Conservation (phyloP, 495 filamentous ascomycete genomes). For the Lasiosphaeria ovina region DNA sequence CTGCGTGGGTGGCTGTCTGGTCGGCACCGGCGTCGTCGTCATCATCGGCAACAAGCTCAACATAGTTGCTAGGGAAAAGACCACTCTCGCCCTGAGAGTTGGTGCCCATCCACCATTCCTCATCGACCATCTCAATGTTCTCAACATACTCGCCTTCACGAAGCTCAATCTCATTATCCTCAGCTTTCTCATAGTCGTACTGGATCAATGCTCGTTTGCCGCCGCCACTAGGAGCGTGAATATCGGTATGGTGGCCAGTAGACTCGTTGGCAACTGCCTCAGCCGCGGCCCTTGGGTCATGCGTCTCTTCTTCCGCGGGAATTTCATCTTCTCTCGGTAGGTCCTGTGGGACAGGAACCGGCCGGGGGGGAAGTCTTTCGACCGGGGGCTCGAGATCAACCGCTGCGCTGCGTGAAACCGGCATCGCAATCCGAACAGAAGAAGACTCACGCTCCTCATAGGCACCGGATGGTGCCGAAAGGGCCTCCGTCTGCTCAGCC, state of each 20-base stretch:
- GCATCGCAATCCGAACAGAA: conserved; percentile 84
- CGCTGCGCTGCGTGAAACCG: conserved; percentile 64
- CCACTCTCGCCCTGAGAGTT: conserved; percentile 78
- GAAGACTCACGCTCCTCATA: conserved; percentile 48
- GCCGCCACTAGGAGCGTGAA: conserved; percentile 28
- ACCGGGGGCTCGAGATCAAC: conserved; percentile 52
- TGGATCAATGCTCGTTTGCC: conserved; percentile 75
- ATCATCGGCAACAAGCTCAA: conserved; percentile 71
- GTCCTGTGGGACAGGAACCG: conserved; percentile 53
- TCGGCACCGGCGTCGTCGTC: conserved; percentile 30
- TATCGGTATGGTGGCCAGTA: conserved; percentile 30
- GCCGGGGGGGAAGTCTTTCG: conserved; percentile 45
- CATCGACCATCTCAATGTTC: conserved; percentile 97
- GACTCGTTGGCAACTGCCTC: conserved; percentile 48
- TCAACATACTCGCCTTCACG: conserved; percentile 87
- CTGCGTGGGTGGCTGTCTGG: background rate
- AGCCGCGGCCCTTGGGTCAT: conserved; percentile 64
- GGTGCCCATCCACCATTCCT: conserved; percentile 95
- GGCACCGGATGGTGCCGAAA: conserved; percentile 34
- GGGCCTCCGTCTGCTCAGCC: conserved; percentile 54
- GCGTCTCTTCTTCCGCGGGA: conserved; percentile 57
- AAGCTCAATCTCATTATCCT: conserved; percentile 93
- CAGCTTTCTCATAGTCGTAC: conserved; percentile 96
- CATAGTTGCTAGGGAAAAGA: conserved; percentile 95
- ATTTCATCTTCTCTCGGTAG: conserved; percentile 63